Evolutionary conservation across 768 basidiomycete species (phyloP).

Genomic region (Mycena vulgaris): DNA sequence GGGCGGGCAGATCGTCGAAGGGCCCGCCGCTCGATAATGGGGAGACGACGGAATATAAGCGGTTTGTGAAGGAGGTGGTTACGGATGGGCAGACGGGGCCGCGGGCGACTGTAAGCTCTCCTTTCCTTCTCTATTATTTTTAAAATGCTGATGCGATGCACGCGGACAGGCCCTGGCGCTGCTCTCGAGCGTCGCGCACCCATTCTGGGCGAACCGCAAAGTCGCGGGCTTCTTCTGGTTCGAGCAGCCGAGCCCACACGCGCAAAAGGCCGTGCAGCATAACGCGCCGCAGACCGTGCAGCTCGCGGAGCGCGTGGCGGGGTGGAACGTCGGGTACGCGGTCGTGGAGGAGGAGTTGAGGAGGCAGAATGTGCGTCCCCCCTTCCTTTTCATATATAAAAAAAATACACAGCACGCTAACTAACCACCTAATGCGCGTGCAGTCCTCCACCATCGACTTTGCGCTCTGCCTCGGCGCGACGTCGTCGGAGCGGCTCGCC

Average conservation of each 20-base stretch:
- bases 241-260: conserved; percentile 65
- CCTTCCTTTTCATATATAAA: conserved; percentile 27
- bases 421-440: not conserved
- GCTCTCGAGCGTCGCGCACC: conserved; percentile 84
- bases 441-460: conserved; percentile 99
- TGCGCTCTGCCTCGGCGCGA: conserved; percentile 93
- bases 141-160: no score
- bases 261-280: conserved; percentile 76
- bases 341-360: conserved; percentile 95
- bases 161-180: conserved; percentile 74
- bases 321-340: conserved; percentile 90
- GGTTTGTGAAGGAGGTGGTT: conserved; percentile 96
- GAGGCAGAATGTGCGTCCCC: conserved; percentile 89
- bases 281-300: conserved; percentile 82
- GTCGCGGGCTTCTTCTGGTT: conserved; percentile 87
- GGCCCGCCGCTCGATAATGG: conserved; percentile 94
- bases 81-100: conserved; percentile 96
- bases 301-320: conserved; percentile 87
- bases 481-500: conserved; percentile 85
- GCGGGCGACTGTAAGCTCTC: conserved; percentile 76
- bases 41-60: conserved; percentile 93
- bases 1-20: conserved; percentile 86
- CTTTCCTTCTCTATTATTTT: not conserved
- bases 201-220: conserved; percentile 85
- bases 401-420: no score